Evolutionary conservation across 1,139 yeast genomes (phyloP), one percentile per base, ranked within the genome.

Genomic region (Yamadazyma siamensis): DNA sequence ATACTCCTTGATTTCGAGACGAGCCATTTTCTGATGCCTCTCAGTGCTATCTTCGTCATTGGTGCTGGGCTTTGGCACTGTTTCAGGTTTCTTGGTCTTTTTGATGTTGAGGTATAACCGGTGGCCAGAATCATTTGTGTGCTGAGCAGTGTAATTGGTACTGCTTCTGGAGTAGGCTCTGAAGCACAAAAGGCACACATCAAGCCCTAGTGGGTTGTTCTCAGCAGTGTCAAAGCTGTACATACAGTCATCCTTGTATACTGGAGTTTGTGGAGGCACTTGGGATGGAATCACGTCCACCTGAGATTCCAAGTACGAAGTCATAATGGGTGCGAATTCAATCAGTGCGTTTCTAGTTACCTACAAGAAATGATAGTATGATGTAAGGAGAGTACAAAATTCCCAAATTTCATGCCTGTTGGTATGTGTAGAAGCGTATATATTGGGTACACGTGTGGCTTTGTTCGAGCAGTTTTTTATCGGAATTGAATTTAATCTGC

Each of bases 221-320:
- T 77, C 81, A 14, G 88, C 75, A 0, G 85, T 80, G 40, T 80
- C 89, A 49, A 84, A 87, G 30, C 83, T 78, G 60, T 71, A 85
- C 67, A 81, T 80, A 47, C 95, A 86, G 40, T 86, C 94, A 55
- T 86, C 95, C 49, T 85, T 86, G 54, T 75, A 80, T 13, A 87
- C 45, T 6, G 18, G 13, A 4, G 40, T 27, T 2, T 34, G 36
- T 6, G 26, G n/a, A 4, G 49, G 39, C 5, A 43, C 31, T 13
- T 31, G 7, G 11, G 27, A 13, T 15, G 31, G 18, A n/a, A 29
- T 23, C 5, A 28, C n/a, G 12, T 22, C 16, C 15, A 18, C 27
- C 7, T 17, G 15, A 17, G 15, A 5, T 15, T 13, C 6, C 5
- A 22, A 17, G 13, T n/a, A n/a, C n/a, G n/a, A n/a, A n/a, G n/a